Evolutionary conservation across 2,329 filamentous ascomycete species (phyloP), one percentile per base, ranked within the genome.

Genomic region (Beauveria sp.): DNA sequence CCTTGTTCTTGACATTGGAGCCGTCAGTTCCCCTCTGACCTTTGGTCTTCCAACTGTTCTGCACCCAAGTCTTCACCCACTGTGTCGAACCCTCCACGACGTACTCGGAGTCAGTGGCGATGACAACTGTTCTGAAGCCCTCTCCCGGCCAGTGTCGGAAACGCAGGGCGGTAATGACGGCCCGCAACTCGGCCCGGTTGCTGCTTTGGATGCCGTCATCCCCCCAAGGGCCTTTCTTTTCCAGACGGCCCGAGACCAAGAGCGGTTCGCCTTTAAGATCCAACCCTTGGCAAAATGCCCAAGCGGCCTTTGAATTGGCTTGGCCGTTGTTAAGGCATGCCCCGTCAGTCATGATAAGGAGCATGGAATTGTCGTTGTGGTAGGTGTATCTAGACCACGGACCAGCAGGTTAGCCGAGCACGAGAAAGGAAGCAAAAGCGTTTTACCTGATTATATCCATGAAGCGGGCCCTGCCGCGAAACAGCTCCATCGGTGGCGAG

Each of bases 111-210:
- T 85, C 80, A 0, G 80, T 83, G 2, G 81, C 82, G 62, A 86
- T 75, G 43, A 83, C 77, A 2, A 85, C 6, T 2, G 69, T 70
- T 12, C 63, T 45, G 70, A 72, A 71, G 60, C 77, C 67, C 68
- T 82, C 78, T 5, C 67, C 70, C 0, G 16, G n/a, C 81, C 80
- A 83, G 64, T 67, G 9, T 3, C 74, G 70, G 65, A 74, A 77
- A 31, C 76, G 71, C 26, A 84, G 72, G 4, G 77, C 83, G 5
- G 74, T 79, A 52, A 83, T 77, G 5, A 79, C 79, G 6, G 81
- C 82, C 16, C 81, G 82, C 7, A 86, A 75, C 67, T 84, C 80
- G 3, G 83, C 83, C 5, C 82, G 75, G 65, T 83, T 81, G 71
- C 75, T 83, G 22, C 75, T 83, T 63, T 79, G 77, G 8, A 65